A percentile compares a stretch with the other conserved stretches of the same genome.
Conservation (phyloP, 1,284 basidiomycete genomes). For the Porogramme epimiltina region DNA sequence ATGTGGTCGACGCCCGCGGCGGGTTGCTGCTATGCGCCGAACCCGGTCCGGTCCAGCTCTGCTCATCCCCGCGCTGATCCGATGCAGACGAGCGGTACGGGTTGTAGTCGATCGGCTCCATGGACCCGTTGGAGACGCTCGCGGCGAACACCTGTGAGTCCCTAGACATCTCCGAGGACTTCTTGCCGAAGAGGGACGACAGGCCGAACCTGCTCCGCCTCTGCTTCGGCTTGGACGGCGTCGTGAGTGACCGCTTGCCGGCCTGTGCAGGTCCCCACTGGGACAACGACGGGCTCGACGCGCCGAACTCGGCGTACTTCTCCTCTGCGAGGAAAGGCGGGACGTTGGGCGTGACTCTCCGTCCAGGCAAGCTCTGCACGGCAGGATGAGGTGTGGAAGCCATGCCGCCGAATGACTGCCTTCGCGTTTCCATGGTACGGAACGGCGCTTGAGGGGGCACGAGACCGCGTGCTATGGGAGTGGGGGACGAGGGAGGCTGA, state of each 20-base stretch:
- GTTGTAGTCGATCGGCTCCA: constrained; percentile 27
- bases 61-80: constrained; percentile 38
- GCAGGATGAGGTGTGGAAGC: constrained; percentile 54
- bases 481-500: constrained; percentile 39
- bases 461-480: constrained; percentile 46
- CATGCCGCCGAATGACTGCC: constrained; percentile 76
- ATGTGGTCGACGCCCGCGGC: constrained; percentile 62
- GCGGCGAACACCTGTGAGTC: constrained; percentile 7
- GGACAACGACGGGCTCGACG: constrained; percentile 59
- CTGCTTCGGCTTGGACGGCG: constrained; percentile 44
- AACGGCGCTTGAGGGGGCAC: constrained; percentile 66
- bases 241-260: constrained; percentile 30
- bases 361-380: constrained; percentile 47
- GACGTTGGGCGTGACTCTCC: constrained; percentile 30
- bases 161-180: constrained; percentile 32
- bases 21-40: constrained; percentile 34
- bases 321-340: constrained; percentile 36
- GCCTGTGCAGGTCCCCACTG: constrained; percentile 51
- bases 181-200: constrained; percentile 64
- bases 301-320: constrained; percentile 68
- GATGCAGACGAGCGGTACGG: constrained; percentile 34
- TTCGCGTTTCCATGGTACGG: constrained; percentile 52
- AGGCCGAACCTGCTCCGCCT: constrained; percentile 73
- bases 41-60: constrained; percentile 33
- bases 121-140: constrained; percentile 14